phyloP scores from a whole-genome alignment of 176 grass and related monocot species.

The Triticum aestivum region DNA sequence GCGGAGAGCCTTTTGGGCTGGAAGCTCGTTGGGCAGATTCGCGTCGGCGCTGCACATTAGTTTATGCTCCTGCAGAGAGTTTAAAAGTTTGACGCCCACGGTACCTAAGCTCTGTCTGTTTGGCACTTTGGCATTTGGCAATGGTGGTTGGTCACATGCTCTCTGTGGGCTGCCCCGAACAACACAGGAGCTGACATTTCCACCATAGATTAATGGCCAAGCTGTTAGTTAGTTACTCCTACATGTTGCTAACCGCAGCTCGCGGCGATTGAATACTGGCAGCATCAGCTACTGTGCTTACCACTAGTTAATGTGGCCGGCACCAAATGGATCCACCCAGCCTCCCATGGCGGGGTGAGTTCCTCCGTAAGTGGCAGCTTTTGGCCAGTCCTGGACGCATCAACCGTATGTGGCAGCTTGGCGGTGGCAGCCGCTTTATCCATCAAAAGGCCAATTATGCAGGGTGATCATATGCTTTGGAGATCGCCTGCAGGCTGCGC shows the following conservation, averaged over 20 bases:
- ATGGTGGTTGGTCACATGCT: conserved; percentile 6
- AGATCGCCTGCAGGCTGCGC: neutral
- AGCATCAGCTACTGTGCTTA: neutral
- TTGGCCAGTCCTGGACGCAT: neutral
- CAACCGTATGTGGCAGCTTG: neutral
- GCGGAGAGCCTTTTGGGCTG: conserved; percentile 19
- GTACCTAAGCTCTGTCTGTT: neutral
- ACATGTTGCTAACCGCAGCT: conserved; percentile 14
- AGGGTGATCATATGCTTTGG: neutral
- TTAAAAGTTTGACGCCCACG: neutral
- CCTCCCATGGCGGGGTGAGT: neutral
- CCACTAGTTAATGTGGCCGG: conserved; percentile 20
- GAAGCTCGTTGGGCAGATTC: conserved; percentile 19
- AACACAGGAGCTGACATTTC: conserved; percentile 6
- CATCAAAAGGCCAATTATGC: neutral
- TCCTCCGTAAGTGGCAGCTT: neutral
- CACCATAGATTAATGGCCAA: neutral
- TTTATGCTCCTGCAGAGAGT: neutral
- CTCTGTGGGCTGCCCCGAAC: neutral
- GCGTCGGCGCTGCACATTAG: conserved; percentile 26
- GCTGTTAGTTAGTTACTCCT: neutral
- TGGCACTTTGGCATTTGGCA: neutral
- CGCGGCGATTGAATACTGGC: neutral
- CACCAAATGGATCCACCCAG: neutral
- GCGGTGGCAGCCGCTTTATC: neutral